These are phyloP conservation scores for Platismatia glauca DNA, from an alignment of 495 filamentous ascomycete species.

Conservation along the genomic window DNA sequence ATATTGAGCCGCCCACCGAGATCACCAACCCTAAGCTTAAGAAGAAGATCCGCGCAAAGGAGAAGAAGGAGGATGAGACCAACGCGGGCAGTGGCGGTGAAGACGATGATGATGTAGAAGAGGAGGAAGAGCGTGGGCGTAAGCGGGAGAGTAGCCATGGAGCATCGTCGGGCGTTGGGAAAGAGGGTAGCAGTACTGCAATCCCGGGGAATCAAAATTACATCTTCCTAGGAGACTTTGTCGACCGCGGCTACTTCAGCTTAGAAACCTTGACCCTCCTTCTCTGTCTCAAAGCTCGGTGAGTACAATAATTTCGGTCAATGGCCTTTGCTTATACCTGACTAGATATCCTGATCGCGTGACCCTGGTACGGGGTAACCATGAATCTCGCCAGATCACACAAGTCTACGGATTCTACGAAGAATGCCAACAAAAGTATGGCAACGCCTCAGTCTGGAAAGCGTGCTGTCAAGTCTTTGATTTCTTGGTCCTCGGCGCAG, in stretches of 20 bases:
- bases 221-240: conserved; percentile 94
- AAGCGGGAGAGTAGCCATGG: conserved; percentile 35
- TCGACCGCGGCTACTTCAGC: conserved; percentile 96
- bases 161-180: conserved; percentile 32
- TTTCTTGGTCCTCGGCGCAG: conserved; percentile 90
- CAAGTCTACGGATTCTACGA: conserved; percentile 99
- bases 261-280: conserved; percentile 92
- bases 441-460: conserved; percentile 98
- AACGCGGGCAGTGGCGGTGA: conserved; percentile 27
- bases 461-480: conserved; percentile 98
- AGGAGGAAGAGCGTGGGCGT: conserved; percentile 37
- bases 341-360: conserved; percentile 85
- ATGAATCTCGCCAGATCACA: conserved; percentile 96
- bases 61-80: conserved; percentile 37
- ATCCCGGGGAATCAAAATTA: conserved; percentile 72
- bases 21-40: conserved; percentile 77
- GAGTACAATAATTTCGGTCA: conserved; percentile 26
- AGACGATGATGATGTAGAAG: conserved; percentile 42
- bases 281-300: conserved; percentile 96
- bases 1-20: conserved; percentile 77
- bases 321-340: conserved; percentile 2
- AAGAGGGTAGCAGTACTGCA: conserved; percentile 38
- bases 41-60: conserved; percentile 60
- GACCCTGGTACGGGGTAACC: conserved; percentile 92
- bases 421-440: conserved; percentile 95